Evolutionary conservation across 768 basidiomycete species (phyloP).

Genomic region (Mycena latifolia): DNA sequence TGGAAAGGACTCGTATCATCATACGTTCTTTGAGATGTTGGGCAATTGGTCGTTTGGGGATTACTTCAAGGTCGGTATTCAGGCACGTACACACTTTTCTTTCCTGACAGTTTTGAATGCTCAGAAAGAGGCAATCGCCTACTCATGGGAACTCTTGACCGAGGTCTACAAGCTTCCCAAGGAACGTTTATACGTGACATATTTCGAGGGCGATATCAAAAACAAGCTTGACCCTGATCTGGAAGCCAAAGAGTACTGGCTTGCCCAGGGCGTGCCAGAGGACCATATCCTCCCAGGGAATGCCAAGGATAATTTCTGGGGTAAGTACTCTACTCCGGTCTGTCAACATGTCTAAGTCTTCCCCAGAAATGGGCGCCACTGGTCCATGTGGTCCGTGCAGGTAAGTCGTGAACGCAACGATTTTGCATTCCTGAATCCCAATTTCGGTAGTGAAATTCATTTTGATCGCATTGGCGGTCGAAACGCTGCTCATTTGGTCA

Average conservation of each 20-base stretch:
- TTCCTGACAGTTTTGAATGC: constrained; percentile 6
- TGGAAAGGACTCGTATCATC: constrained; percentile 98
- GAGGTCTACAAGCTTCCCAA: constrained; percentile 88
- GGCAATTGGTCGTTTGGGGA: constrained; percentile 99
- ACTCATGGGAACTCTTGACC: constrained; percentile 96
- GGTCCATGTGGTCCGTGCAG: constrained; percentile 99
- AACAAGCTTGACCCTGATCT: constrained; percentile 88
- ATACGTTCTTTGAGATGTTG: constrained; percentile 99
- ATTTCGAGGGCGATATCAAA: constrained; percentile 95
- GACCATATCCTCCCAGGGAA: constrained; percentile 94
- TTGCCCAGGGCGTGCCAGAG: constrained; percentile 88
- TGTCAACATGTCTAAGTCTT: constrained; percentile 16
- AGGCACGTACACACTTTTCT: neutral
- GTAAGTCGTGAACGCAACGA: constrained; percentile 48
- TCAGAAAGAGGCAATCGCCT: constrained; percentile 92
- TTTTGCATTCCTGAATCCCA: constrained; percentile 6
- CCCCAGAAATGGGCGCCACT: constrained; percentile 95
- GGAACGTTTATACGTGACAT: constrained; percentile 96
- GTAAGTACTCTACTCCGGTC: constrained; percentile 55
- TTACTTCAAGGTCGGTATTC: constrained; percentile 91
- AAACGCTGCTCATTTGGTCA: constrained; percentile 93
- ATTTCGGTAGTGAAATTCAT: constrained; percentile 84
- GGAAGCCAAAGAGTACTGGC: constrained; percentile 91
- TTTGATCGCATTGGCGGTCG: constrained; percentile 98
- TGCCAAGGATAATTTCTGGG: constrained; percentile 99